Base-by-base conservation (phyloP, 805 yeast species). In the Candida loeiensis region DNA sequence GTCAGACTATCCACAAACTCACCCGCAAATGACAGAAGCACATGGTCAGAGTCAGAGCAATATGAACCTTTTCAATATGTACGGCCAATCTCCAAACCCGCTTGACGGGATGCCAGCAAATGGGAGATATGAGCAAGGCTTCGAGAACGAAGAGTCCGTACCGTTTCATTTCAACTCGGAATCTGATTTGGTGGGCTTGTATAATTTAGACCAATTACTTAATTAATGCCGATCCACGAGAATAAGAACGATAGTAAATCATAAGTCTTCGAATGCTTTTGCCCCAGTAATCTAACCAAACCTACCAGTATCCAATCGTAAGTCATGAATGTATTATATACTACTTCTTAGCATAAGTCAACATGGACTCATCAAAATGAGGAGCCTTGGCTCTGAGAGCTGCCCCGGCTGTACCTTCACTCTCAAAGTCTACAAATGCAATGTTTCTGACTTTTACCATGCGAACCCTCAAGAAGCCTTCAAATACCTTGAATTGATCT, bases 341-440 rank as follows among this genome's bases (percentile, higher is more conserved):
- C 25, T 45, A 64, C 45, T 59, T 63, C 48, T 65, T 65, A 1
- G 71, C 70, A 40, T 57, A 65, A 1, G 67, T 60, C 14, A 65
- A 46, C 9, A 61, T 37, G 6, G 52, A 50, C 4, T 38, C 46
- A 1, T 66, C 66, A 29, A 61, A 54, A 18, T 37, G 36, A 15
- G 34, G 8, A 9, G 35, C 20, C 6, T 21, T 25, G 4, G 40
- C 2, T 21, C 13, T 40, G 3, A 17, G 29, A 6, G 52, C 50
- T 12, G 46, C 19, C 2, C 27, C 30, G 6, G 95, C 82, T 28
- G 66, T 59, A 2, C 59, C 53, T 16, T 78, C 82, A 4, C 66
- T 63, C 17, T 74, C 78, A 56, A 82, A 91, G 51, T 91, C 97
- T 3, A 91, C 73, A 59, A 91, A 84, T 8, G 93, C 95, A 34